Conservation (phyloP, 208 protist species). For the Trypanosoma caninum region DNA sequence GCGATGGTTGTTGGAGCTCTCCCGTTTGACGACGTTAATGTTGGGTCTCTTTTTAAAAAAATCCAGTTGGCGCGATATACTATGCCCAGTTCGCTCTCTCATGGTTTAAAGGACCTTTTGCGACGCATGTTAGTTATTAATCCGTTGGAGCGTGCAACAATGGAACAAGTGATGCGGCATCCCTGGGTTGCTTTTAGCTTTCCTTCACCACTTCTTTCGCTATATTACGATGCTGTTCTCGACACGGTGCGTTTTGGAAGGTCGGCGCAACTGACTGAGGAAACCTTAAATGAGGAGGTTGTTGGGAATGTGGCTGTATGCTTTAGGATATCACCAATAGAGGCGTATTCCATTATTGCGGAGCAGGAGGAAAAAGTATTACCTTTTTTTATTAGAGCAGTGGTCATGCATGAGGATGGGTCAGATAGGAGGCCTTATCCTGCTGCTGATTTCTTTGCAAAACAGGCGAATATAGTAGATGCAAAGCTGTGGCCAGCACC, state of each 20-base stretch:
- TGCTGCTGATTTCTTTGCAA: conserved; percentile 62
- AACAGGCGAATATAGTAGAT: conserved; percentile 70
- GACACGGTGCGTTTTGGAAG: conserved; percentile 57
- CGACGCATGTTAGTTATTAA: conserved; percentile 70
- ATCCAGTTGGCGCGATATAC: conserved; percentile 69
- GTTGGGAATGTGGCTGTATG: conserved; percentile 48
- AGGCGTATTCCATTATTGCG: conserved; percentile 48
- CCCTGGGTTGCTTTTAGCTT: conserved; percentile 66
- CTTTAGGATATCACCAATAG: conserved; percentile 45
- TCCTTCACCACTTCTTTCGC: conserved; percentile 55
- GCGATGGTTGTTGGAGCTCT: conserved; percentile 77
- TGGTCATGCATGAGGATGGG: not conserved
- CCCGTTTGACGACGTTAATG: conserved; percentile 78
- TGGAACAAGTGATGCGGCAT: conserved; percentile 88
- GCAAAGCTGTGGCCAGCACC: conserved; percentile 78
- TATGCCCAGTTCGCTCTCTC: conserved; percentile 47
- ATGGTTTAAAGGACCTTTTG: conserved; percentile 50
- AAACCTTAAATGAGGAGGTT: conserved; percentile 57
- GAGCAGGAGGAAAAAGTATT: conserved; percentile 51
- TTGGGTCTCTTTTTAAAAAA: conserved; percentile 62
- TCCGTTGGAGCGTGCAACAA: conserved; percentile 80
- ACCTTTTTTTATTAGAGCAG: conserved; percentile 36
- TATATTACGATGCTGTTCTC: conserved; percentile 67
- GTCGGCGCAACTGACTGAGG: conserved; percentile 27
- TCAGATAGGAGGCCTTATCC: conserved; percentile 44